Evolutionary conservation across 805 yeast genomes (phyloP).

Genomic region (Millerozyma miso): DNA sequence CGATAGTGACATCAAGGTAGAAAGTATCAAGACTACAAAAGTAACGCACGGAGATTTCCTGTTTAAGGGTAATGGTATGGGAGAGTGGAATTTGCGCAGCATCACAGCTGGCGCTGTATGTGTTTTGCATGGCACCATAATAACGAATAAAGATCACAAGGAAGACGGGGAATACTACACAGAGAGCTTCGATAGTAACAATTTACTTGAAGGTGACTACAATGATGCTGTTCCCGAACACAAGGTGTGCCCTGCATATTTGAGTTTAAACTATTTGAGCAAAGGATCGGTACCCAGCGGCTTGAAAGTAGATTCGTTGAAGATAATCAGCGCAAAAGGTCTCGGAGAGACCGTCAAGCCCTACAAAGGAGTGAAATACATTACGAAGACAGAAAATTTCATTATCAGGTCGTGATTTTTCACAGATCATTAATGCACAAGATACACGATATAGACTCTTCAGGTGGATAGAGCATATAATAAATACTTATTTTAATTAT

Average conservation of each 20-base stretch:
- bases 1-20: conserved; percentile 6
- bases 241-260: conserved; percentile 27
- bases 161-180: not conserved
- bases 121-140: conserved; percentile 56
- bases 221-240: conserved; percentile 1
- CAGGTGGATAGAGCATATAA: not conserved
- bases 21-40: conserved; percentile 52
- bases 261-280: conserved; percentile 50
- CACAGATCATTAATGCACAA: not conserved
- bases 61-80: conserved; percentile 45
- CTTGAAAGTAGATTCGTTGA: conserved; percentile 60
- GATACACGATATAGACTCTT: not conserved
- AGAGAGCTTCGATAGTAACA: not conserved
- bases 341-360: conserved; percentile 63
- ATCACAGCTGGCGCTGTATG: conserved; percentile 65
- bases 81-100: conserved; percentile 63
- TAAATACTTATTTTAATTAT: no score
- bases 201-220: conserved; percentile 6
- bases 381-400: conserved; percentile 59
- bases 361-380: conserved; percentile 86
- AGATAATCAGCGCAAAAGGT: conserved; percentile 55
- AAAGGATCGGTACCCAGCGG: conserved; percentile 78
- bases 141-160: conserved; percentile 7
- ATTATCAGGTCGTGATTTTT: conserved; percentile 23
- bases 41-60: conserved; percentile 76